These are phyloP conservation scores for Emmonsiellopsis sp. DNA, from an alignment of 2,329 filamentous ascomycete genomes.

Conservation along the genomic window DNA sequence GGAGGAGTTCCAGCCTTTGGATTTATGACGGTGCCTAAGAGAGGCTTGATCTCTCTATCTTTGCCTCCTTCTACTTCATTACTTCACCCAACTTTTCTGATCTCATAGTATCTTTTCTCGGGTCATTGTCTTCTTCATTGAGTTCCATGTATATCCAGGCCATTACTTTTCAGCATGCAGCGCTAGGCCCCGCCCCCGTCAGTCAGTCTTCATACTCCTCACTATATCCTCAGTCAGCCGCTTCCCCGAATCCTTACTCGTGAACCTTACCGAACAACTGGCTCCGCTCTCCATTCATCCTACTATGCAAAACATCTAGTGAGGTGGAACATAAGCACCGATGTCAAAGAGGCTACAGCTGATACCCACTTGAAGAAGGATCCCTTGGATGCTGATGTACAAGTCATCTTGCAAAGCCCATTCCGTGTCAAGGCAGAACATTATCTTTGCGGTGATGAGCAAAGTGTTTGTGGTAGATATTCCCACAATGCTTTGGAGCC, in stretches of 20 bases:
- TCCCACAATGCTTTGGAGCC: not conserved
- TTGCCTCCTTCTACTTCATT: no score
- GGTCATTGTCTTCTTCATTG: not conserved
- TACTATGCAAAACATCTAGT: not conserved
- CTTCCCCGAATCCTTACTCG: slow-evolving; percentile 3
- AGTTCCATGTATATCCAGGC: not conserved
- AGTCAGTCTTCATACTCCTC: not conserved
- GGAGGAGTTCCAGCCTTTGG: no score
- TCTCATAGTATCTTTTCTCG: not conserved
- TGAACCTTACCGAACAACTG: slow-evolving; percentile 1
- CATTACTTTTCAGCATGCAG: not conserved
- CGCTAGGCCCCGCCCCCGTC: not conserved
- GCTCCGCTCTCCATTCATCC: not conserved
- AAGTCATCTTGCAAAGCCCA: not conserved
- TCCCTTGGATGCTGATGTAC: not conserved
- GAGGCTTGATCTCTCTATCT: no score
- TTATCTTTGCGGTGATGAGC: not conserved
- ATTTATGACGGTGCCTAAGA: no score
- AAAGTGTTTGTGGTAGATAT: not conserved
- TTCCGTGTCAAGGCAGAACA: not conserved
- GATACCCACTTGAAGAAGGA: not conserved
- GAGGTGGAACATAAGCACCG: not conserved
- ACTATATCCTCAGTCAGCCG: not conserved
- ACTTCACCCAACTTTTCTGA: not conserved
- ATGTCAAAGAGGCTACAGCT: not conserved